Base-by-base conservation (phyloP, 1,139 yeast genomes). In the Scheffersomyces illinoinensis region DNA sequence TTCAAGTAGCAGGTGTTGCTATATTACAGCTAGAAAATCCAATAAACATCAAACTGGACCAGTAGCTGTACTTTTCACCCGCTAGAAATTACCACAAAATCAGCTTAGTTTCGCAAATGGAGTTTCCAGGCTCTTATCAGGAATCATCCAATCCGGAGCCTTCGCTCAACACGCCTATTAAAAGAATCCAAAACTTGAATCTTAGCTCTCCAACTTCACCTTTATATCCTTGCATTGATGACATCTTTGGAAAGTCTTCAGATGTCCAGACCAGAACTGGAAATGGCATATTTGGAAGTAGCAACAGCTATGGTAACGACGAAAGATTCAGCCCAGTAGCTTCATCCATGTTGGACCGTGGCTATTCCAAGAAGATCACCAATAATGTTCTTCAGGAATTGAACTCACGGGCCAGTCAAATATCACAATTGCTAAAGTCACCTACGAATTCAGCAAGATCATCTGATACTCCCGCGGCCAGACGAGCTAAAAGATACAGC, bases 381-480 rank as follows among this genome's bases (percentile, higher is more conserved):
- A 73, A 73, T 59, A 78, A 77, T 54, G 84, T 81, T 12, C 66
- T 81, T 48, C 68, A 69, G n/a, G 84, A 81, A 61, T 70, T 81
- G 63, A 78, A 79, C 59, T 59, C 62, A 52, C 66, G 82, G 49
- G 81, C 81, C 21, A 66, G 62, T 43, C 75, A 75, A 59, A 73
- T 75, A 46, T 70, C 74, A 51, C 65, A 63, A 50, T 64, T 57
- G 54, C 64, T 64, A 56, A 66, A 57, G 56, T 67, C 64, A 50
- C 60, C 65, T 2, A 60, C 64, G 0, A 57, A 62, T 14, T 6
- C 46, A 54, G 61, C 54, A 18, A 54, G 56, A 23, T 23, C 49
- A 26, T 46, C 60, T 2, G 58, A 57, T 12, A 56, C 57, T 8
- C 55, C 62, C 50, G 58, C 62, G n/a, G 47, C 59, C 18, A 59